A percentile compares a stretch with the other conserved stretches of the same genome.
Conservation (phyloP, 257 asterid species). For the Echium plantagineum region DNA sequence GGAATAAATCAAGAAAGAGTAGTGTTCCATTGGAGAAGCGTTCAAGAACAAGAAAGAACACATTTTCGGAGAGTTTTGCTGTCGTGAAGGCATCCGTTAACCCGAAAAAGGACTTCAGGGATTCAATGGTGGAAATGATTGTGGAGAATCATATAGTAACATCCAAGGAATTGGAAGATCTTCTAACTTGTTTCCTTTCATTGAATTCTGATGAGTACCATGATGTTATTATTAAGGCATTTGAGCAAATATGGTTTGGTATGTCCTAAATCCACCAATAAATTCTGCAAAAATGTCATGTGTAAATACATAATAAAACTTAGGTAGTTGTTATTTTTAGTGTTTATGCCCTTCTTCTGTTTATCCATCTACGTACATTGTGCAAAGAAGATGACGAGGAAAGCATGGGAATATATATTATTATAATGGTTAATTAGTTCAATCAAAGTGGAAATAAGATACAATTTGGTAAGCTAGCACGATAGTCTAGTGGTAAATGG, state of each 20-base stretch:
- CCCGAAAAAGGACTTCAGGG: constrained; percentile 1
- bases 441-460: too few relatives aligned
- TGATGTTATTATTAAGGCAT: not conserved
- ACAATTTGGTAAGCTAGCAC: too few relatives aligned
- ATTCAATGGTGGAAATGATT: constrained; percentile 3
- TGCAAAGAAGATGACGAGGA: too few relatives aligned
- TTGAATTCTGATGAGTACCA: too few relatives aligned
- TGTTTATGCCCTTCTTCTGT: too few relatives aligned
- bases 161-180: constrained; percentile 1
- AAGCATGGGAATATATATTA: too few relatives aligned
- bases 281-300: not conserved
- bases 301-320: too few relatives aligned
- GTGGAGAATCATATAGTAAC: not conserved
- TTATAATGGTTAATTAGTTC: too few relatives aligned
- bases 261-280: not conserved
- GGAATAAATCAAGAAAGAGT: not conserved
- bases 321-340: too few relatives aligned
- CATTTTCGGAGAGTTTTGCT: constrained; percentile 1
- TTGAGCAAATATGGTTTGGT: constrained; percentile 1
- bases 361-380: too few relatives aligned
- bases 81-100: not conserved
- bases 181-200: constrained; percentile 1
- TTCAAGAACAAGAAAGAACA: not conserved
- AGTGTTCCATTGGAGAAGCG: not conserved
- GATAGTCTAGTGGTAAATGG: too few relatives aligned